Base-by-base conservation (phyloP, 2,329 filamentous ascomycete genomes). In the Beauveria medogensis region DNA sequence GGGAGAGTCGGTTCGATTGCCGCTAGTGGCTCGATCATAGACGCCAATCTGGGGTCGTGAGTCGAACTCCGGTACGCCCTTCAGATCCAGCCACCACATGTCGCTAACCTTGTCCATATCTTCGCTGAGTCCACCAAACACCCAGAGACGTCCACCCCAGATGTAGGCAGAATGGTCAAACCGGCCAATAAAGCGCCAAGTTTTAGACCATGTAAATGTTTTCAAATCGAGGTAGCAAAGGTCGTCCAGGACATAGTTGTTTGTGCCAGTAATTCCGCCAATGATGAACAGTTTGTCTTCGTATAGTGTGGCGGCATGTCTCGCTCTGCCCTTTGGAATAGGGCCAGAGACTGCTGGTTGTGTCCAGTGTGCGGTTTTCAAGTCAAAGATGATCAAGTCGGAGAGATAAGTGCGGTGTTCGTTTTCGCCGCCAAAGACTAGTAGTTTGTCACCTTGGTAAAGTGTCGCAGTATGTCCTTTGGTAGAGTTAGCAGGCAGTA, bases 31-130 rank as follows among this genome's bases (percentile, higher is more conserved):
- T 47, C 81, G 80, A 64, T 84, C 81, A 24, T 80, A 75, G 22
- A 75, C 71, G 56, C 81, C 82, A 10, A 83, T 74, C 34, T 76
- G 84, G 59, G 89, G 86, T 30, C 84, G 78, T 41, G 86, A 85
- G 67, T 92, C 87, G 67, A 96, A 92, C 52, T 92, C 90, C 1
- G 92, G 92, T 63, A 85, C 92, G 40, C 91, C 92, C 72, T 96
- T 93, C 55, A 99, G 82, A 74, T 99, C 94, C 48, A 99, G 80
- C 92, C 94, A 99, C 90, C 92, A 97, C 48, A 99, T 83, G 73
- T 99, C 94, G 63, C 91, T 93, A 64, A 90, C 91, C 69, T 96
- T 93, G 76, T 97, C 92, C 91, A 97, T 96, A 66, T 97, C 92
- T 67, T 94, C 90, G 64, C 91, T 94, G 55, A 99, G 81, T 2